Evolutionary conservation across 805 yeast genomes (phyloP), one percentile per base, ranked within the genome.

Genomic region (Groenewaldozyma tartarivorans): DNA sequence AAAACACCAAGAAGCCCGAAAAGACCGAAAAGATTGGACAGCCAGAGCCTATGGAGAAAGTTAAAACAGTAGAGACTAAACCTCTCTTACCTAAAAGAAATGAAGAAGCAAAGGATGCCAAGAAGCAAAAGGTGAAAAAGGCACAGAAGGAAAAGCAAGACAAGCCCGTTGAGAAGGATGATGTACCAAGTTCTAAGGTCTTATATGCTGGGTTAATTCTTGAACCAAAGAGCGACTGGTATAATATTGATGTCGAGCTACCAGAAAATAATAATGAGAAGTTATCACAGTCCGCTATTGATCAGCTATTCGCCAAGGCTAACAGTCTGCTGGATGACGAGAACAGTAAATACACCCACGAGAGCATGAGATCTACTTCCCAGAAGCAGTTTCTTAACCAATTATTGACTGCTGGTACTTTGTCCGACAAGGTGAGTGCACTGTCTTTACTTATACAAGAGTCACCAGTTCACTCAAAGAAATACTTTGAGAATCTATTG

Each of bases 351-450:
- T 90, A 83, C 58, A 71, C 75, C 46, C 79, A 77, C 46, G 94
- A 81, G 57, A 80, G 80, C 57, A 74, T 82, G 41, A 77, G 77
- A 48, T 74, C 79, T 42, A 77, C 81, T 31, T 82, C 94, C 4
- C 96, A 83, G 66, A 79, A 76, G 57, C 81, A 84, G 69, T 90
- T 90, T 60, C 75, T 86, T 69, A 74, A 90, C 1, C 94, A 90
- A 62, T 81, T 92, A 51, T 72, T 92, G 54, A 71, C 87, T 4
- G 81, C 77, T 50, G 98, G 98, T 83, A 92, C 98, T 0, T 70
- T 90, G 52, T 81, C 78, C 53, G 98, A 92, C 79, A 87, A 92
- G 64, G 83, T 92, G 41, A 84, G 95, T 36, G 96, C 98, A 0
- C 71, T 92, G 56, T 90, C 98, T 1, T 74, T 92, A 57, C 68